phyloP scores from a whole-genome alignment of 495 filamentous ascomycete species.

The Hyaloscypha variabilis region DNA sequence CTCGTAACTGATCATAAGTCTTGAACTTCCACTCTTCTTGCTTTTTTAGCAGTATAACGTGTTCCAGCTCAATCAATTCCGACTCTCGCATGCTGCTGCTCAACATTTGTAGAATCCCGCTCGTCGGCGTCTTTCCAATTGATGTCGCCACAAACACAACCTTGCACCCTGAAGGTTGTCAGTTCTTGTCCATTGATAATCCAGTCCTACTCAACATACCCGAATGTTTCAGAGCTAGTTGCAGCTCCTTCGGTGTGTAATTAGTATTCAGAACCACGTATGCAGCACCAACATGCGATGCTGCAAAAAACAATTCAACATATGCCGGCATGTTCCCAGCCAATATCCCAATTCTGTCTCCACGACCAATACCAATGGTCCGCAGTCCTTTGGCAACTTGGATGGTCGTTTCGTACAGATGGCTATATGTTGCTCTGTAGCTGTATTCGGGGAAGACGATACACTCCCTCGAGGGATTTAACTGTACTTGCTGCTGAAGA shows the following conservation, averaged over 20 bases:
- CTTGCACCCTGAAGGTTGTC: slow-evolving; percentile 49
- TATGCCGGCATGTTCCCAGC: slow-evolving; percentile 74
- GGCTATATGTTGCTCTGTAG: slow-evolving; percentile 66
- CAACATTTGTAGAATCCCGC: slow-evolving; percentile 54
- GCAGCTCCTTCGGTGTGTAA: slow-evolving; percentile 65
- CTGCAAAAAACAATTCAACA: slow-evolving; percentile 68
- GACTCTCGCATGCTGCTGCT: slow-evolving; percentile 8
- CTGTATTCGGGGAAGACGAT: slow-evolving; percentile 69
- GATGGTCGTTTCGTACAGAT: slow-evolving; percentile 62
- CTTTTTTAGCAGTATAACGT: slow-evolving; percentile 9
- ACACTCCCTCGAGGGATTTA: slow-evolving; percentile 61
- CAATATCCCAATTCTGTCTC: slow-evolving; percentile 70
- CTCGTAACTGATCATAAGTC: slow-evolving; percentile 5
- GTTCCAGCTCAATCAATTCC: slow-evolving; percentile 1
- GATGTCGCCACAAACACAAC: slow-evolving; percentile 65
- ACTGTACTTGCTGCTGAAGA: slow-evolving; percentile 61
- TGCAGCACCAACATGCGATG: slow-evolving; percentile 65
- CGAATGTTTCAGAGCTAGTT: slow-evolving; percentile 65
- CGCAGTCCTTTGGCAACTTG: slow-evolving; percentile 61
- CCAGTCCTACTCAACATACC: too few relatives aligned
- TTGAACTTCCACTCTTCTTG: neutral
- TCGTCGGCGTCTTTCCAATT: slow-evolving; percentile 60
- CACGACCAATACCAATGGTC: slow-evolving; percentile 59
- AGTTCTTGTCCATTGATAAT: neutral
- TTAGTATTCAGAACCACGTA: slow-evolving; percentile 74